Evolutionary conservation across 2,329 filamentous ascomycete genomes (phyloP).

Genomic region (Sarocladium oryzae): DNA sequence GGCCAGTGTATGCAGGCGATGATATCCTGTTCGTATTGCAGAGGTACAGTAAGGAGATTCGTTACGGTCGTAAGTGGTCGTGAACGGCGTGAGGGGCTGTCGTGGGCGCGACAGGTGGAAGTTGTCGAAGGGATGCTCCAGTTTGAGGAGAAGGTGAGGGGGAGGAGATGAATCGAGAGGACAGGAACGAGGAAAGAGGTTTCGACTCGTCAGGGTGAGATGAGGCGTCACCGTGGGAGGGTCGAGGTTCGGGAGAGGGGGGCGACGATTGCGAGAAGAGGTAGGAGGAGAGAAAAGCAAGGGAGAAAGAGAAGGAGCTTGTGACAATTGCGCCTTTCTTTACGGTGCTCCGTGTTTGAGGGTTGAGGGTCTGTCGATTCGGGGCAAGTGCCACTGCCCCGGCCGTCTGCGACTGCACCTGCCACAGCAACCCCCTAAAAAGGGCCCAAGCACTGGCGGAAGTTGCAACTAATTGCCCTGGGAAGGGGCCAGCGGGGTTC

Average conservation of each 20-base stretch:
- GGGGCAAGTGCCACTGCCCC: not conserved
- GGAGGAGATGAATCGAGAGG: constrained; percentile 11
- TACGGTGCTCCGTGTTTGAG: constrained; percentile 5
- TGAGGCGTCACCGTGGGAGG: not conserved
- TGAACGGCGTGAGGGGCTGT: constrained; percentile 1
- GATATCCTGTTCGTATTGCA: not conserved
- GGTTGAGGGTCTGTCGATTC: not conserved
- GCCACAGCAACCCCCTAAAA: not conserved
- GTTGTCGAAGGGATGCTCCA: too few relatives aligned
- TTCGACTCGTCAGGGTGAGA: not conserved
- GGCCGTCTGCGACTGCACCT: not conserved
- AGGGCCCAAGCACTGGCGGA: not conserved
- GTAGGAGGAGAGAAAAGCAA: not conserved
- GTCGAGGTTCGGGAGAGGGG: not conserved
- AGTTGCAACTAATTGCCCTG: not conserved
- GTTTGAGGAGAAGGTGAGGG: constrained; percentile 8
- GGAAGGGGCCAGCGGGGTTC: too few relatives aligned
- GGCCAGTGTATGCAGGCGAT: not conserved
- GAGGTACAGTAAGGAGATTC: constrained; percentile 10
- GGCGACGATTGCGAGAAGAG: not conserved
- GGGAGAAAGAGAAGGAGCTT: not conserved
- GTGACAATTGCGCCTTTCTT: constrained; percentile 3
- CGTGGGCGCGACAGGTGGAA: not conserved
- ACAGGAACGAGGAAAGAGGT: constrained; percentile 4
- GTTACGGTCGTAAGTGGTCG: constrained; percentile 12